Evolutionary conservation across 345 rosid genomes (phyloP).

Genomic region (Populus nigra): DNA sequence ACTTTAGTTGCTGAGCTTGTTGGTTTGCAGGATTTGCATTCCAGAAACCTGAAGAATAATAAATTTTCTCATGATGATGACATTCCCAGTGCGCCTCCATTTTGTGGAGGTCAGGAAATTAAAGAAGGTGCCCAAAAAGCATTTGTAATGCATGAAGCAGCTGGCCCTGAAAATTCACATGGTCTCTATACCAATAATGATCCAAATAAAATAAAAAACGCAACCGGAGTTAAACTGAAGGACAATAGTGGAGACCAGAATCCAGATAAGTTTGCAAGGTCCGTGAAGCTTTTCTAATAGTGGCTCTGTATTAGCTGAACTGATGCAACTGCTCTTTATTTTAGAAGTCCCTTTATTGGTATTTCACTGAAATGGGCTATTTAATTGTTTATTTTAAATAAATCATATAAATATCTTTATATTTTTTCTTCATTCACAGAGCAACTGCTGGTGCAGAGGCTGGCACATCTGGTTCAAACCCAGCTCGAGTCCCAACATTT

Average conservation of each 20-base stretch:
- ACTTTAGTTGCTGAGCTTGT: neutral
- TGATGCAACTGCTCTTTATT: neutral
- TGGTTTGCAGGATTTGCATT: slow-evolving; percentile 47
- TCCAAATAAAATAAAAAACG: slow-evolving; percentile 26
- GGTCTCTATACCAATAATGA: slow-evolving; percentile 26
- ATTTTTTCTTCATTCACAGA: slow-evolving; percentile 32
- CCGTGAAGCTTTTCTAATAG: slow-evolving; percentile 10
- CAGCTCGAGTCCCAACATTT: slow-evolving; percentile 78
- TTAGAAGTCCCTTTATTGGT: neutral
- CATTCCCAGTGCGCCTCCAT: slow-evolving; percentile 88
- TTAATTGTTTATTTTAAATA: neutral
- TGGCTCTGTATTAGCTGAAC: slow-evolving; percentile 1
- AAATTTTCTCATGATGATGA: slow-evolving; percentile 48
- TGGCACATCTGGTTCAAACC: slow-evolving; percentile 48
- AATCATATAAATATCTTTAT: too few species aligned
- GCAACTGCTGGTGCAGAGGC: slow-evolving; percentile 49
- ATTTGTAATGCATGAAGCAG: slow-evolving; percentile 20
- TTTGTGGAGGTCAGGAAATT: slow-evolving; percentile 52
- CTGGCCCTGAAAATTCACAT: slow-evolving; percentile 13
- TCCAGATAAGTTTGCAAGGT: slow-evolving; percentile 58
- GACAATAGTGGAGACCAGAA: slow-evolving; percentile 39
- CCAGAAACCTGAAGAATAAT: slow-evolving; percentile 34
- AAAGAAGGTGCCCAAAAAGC: slow-evolving; percentile 32
- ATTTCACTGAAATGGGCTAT: neutral
- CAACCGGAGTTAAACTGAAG: slow-evolving; percentile 32